phyloP scores from a whole-genome alignment of 495 filamentous ascomycete species.

The Hypoxylon perforatum region DNA sequence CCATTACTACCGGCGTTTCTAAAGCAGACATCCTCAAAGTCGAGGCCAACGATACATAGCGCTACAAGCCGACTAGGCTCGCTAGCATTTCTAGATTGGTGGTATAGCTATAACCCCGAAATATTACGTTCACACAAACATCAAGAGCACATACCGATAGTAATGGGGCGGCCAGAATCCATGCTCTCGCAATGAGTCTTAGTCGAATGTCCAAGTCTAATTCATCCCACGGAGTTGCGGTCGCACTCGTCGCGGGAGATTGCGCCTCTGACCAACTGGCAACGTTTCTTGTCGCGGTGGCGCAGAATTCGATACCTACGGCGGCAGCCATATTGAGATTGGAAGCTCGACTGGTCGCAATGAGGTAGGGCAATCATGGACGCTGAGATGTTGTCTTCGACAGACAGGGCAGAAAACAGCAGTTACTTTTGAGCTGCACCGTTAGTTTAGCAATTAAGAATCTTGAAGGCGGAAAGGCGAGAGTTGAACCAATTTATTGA shows the following conservation, averaged over 20 bases:
- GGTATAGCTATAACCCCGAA: conserved; percentile 30
- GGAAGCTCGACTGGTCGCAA: conserved; percentile 50
- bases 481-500: conserved; percentile 28
- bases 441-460: conserved; percentile 21
- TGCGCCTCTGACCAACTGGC: conserved; percentile 39
- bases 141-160: conserved; percentile 38
- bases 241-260: conserved; percentile 40
- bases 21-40: conserved; percentile 11
- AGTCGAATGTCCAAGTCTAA: conserved; percentile 52
- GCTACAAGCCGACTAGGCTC: conserved; percentile 2
- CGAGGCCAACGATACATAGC: background rate
- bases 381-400: conserved; percentile 42
- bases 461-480: background rate
- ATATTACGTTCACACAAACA: conserved; percentile 17
- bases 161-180: conserved; percentile 42
- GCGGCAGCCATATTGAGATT: conserved; percentile 59
- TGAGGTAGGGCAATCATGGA: conserved; percentile 56
- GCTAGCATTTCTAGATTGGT: conserved; percentile 11
- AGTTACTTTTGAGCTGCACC: conserved; percentile 14
- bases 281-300: conserved; percentile 45
- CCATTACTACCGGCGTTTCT: conserved; percentile 24
- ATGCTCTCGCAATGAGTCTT: conserved; percentile 49
- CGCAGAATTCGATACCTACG: conserved; percentile 48
- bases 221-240: conserved; percentile 49
- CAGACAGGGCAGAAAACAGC: conserved; percentile 13